Evolutionary conservation across 140 eudicot species (phyloP).

Genomic region (Senecio squalidus): DNA sequence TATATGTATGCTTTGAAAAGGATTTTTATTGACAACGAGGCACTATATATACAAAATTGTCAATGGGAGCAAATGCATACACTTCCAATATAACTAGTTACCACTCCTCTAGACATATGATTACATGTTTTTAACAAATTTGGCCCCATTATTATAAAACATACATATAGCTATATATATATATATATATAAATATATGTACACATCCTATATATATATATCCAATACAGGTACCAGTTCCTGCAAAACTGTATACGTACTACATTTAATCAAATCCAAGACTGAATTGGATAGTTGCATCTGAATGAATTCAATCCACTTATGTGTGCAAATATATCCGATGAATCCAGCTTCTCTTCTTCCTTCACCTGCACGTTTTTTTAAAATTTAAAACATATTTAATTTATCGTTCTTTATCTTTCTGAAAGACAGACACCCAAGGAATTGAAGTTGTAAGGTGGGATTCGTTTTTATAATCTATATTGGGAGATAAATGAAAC

Average conservation of each 20-base stretch:
- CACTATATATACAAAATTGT: slow-evolving; percentile 32
- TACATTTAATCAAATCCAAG: slow-evolving; percentile 54
- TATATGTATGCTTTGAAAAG: neutral
- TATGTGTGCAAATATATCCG: slow-evolving; percentile 74
- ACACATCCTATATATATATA: slow-evolving; percentile 21
- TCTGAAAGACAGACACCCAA: too few relatives aligned
- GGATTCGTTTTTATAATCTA: too few relatives aligned
- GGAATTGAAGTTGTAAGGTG: too few relatives aligned
- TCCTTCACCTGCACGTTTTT: slow-evolving; percentile 50
- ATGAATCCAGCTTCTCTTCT: slow-evolving; percentile 68
- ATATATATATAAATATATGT: slow-evolving; percentile 9
- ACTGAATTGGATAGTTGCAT: slow-evolving; percentile 75
- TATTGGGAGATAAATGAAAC: too few relatives aligned
- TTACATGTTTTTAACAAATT: slow-evolving; percentile 1
- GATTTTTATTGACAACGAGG: slow-evolving; percentile 24
- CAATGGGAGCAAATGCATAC: slow-evolving; percentile 12
- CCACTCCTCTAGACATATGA: slow-evolving; percentile 11
- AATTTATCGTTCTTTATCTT: neutral
- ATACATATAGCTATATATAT: slow-evolving; percentile 11
- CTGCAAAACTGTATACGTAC: slow-evolving; percentile 39
- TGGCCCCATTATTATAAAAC: slow-evolving; percentile 28
- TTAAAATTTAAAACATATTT: neutral
- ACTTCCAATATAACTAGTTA: slow-evolving; percentile 4
- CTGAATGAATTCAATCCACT: slow-evolving; percentile 73
- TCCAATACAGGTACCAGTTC: slow-evolving; percentile 27